Evolutionary conservation across 2,329 filamentous ascomycete species (phyloP).

Genomic region (Aureobasidium sp.): DNA sequence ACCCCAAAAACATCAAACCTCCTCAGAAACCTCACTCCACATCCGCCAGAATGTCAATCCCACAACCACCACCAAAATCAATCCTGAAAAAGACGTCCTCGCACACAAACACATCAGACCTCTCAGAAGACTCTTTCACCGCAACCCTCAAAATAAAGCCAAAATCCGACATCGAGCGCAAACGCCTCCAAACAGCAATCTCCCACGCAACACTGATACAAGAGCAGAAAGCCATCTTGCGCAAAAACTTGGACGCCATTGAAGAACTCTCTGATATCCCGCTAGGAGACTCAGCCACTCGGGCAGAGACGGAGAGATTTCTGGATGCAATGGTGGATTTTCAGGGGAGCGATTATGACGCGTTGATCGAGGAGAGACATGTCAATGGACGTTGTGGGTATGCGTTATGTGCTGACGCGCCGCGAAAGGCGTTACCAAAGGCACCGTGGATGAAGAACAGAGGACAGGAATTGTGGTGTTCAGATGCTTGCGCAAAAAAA

Average conservation of each 20-base stretch:
- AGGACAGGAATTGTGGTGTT: slow-evolving; percentile 82
- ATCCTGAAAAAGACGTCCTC: slow-evolving; percentile 35
- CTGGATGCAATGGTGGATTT: slow-evolving; percentile 61
- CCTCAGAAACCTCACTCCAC: not conserved
- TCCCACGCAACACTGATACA: slow-evolving; percentile 78
- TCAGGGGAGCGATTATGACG: slow-evolving; percentile 82
- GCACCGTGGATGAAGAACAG: slow-evolving; percentile 58
- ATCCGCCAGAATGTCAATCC: not conserved
- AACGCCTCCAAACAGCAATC: slow-evolving; percentile 58
- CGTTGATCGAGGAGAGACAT: slow-evolving; percentile 81
- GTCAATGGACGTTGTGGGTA: slow-evolving; percentile 78
- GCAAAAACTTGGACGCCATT: slow-evolving; percentile 62
- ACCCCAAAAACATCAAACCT: not conserved
- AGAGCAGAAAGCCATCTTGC: slow-evolving; percentile 69
- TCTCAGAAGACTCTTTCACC: not conserved
- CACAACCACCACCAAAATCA: slow-evolving; percentile 35
- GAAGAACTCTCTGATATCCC: slow-evolving; percentile 62
- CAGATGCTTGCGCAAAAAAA: slow-evolving; percentile 64
- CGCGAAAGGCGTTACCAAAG: slow-evolving; percentile 40
- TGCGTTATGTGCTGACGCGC: slow-evolving; percentile 62
- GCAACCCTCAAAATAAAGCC: slow-evolving; percentile 3
- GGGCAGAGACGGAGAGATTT: slow-evolving; percentile 57
- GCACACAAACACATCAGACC: slow-evolving; percentile 16
- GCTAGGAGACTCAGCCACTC: slow-evolving; percentile 39
- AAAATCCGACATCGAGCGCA: slow-evolving; percentile 26